These are phyloP conservation scores for Alternaria tenuissima DNA, from an alignment of 2,329 filamentous ascomycete genomes.

Conservation along the genomic window DNA sequence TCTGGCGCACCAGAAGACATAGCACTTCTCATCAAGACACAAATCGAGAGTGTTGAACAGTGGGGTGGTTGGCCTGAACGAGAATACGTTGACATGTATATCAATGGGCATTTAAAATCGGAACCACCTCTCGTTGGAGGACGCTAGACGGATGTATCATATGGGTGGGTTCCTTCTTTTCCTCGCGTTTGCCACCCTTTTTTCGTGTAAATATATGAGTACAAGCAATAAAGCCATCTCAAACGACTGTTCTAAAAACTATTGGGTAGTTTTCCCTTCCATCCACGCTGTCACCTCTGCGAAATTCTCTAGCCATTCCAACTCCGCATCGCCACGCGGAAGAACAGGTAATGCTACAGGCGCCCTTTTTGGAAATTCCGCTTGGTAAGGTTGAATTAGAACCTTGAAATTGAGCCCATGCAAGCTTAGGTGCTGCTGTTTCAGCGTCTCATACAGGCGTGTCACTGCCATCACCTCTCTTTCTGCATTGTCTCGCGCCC, in stretches of 20 bases:
- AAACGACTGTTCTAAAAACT: background rate
- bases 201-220: background rate
- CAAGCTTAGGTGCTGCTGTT: background rate
- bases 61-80: constrained; percentile 57
- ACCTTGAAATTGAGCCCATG: background rate
- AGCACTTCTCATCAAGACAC: constrained; percentile 38
- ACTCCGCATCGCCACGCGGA: constrained; percentile 7
- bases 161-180: background rate
- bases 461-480: background rate
- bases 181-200: background rate
- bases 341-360: background rate
- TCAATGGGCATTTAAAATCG: constrained; percentile 26
- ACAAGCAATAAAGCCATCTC: background rate
- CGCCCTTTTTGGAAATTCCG: background rate
- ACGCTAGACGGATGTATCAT: constrained; percentile 9
- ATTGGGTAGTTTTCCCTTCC: background rate
- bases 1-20: constrained; percentile 41
- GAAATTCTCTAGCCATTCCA: constrained; percentile 13
- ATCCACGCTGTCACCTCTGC: constrained; percentile 11
- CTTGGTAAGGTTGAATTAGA: background rate
- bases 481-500: background rate
- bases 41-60: constrained; percentile 47
- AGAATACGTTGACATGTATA: constrained; percentile 52
- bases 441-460: background rate
- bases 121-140: constrained; percentile 23